Evolutionary conservation across 2,329 filamentous ascomycete species (phyloP).

Genomic region (Ophiostoma australiae): DNA sequence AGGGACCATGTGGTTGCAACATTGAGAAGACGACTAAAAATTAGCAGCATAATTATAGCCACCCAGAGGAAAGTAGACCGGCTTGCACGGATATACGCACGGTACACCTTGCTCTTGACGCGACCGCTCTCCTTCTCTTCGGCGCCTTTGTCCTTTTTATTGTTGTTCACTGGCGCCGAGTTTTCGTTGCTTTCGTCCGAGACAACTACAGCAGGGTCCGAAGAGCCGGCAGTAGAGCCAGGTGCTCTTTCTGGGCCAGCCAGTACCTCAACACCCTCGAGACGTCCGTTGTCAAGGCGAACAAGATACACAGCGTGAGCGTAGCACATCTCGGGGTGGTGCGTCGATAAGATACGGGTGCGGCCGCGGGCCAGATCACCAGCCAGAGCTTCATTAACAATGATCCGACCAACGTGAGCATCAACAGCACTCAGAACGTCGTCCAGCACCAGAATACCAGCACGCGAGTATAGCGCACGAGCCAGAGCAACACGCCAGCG

Average conservation of each 20-base stretch:
- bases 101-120: slow-evolving; percentile 36
- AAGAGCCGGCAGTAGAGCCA: background rate
- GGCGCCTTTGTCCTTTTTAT: slow-evolving; percentile 28
- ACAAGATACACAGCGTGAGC: slow-evolving; percentile 33
- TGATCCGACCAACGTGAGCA: slow-evolving; percentile 42
- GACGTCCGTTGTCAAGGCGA: slow-evolving; percentile 32
- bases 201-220: background rate
- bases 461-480: slow-evolving; percentile 43
- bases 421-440: slow-evolving; percentile 49
- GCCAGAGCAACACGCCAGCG: slow-evolving; percentile 44
- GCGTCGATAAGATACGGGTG: slow-evolving; percentile 61
- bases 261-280: slow-evolving; percentile 26
- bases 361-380: slow-evolving; percentile 47
- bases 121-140: slow-evolving; percentile 32
- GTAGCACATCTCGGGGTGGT: slow-evolving; percentile 38
- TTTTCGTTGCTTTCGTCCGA: background rate
- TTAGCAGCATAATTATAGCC: slow-evolving; percentile 29
- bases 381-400: slow-evolving; percentile 49
- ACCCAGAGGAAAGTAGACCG: slow-evolving; percentile 32
- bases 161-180: background rate
- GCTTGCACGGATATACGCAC: slow-evolving; percentile 34
- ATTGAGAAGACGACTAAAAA: slow-evolving; percentile 29
- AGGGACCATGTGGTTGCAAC: slow-evolving; percentile 35
- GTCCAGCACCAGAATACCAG: slow-evolving; percentile 44
- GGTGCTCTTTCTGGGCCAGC: background rate